Evolutionary conservation across 2,329 filamentous ascomycete species (phyloP), one percentile per base, ranked within the genome.

Genomic region (Coniella lustricola): DNA sequence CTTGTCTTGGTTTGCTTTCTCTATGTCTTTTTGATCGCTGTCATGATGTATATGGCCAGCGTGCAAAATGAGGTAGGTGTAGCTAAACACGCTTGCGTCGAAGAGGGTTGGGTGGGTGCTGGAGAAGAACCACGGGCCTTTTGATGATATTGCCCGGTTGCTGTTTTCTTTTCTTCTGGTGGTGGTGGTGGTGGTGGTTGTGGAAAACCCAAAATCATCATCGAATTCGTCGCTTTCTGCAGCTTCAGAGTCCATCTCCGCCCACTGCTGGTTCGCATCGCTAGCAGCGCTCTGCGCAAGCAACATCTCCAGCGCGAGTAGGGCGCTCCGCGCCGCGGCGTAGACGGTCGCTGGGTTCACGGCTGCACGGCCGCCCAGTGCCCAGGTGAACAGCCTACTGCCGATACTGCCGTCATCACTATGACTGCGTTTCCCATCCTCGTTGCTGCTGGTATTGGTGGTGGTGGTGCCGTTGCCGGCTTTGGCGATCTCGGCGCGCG

Each of bases 81-180:
- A 98, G 3, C 89, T 83, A 67, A 96, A 97, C 2, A 97, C 79
- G 46, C 81, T 82, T 7, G 91, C 90, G 67, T 98, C 93, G 57
- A 97, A 91, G 20, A 91, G 61, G 0, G 82, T 81, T 0, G 91
- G 88, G 62, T 25, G 64, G 44, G 49, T 64, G 62, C 52, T 59
- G 18, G 61, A 70, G 49, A 77, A 77, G 62, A 80, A 80, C 73
- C 74, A 79, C 7, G 46, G 55, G 14, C 48, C 55, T 16, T 2
- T 16, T n/a, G 20, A 4, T 3, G 14, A 18, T 29, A 13, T 2
- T n/a, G 25, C 29, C 18, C n/a, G n/a, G n/a, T n/a, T n/a, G n/a
- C n/a, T n/a, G n/a, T n/a, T n/a, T n/a, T n/a, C n/a, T n/a, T n/a
- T 5, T 46, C 47, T 35, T 33, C 5, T 22, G n/a, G n/a, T n/a